Base-by-base conservation (phyloP, 2,329 filamentous ascomycete genomes). In the Nigrospora oryzae region DNA sequence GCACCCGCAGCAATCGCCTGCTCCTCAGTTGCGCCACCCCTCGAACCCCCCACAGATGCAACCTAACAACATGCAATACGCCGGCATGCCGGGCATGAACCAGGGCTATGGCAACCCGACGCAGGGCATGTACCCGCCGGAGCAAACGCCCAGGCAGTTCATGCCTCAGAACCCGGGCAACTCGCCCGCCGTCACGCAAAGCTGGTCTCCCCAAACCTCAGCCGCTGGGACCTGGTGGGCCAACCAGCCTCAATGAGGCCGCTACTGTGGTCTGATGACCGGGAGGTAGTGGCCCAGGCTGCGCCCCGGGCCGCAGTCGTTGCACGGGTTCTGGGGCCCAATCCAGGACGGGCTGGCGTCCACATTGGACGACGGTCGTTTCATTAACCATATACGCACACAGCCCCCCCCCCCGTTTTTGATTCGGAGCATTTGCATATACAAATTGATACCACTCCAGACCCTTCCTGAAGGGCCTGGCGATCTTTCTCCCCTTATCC, bases 131-230 rank as follows among this genome's bases (percentile, higher is more conserved):
- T 82, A 81, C 53, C 66, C 76, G 15, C 65, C 78, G 28, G 81
- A 84, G 39, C 79, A 82, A 63, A 81, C 77, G 1, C 75, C 78
- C 4, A 70, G 81, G 43, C 77, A 82, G 57, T 84, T 84, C 66
- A 76, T 89, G 78, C 80, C 84, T 56, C 72, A 81, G 64, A 67
- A 75, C 62, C 64, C 74, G 54, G 63, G 80, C 4, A 65, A 64
- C 4, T 63, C 66, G 7, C 73, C 75, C 11, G 67, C 73, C 6
- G 71, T 71, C 17, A 70, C 71, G 2, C 76, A 79, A 49, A 60
- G 66, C 4, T 80, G 73, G 73, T 70, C 69, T 7, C 80, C 84
- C 54, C 81, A 83, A 54, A 81, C 81, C 46, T 74, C 79, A 10
- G 73, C 80, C 2, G 73, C 76, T 44, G 68, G 56, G n/a, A 58